A percentile compares a stretch with the other conserved stretches of the same genome.
phyloP scores from a whole-genome alignment of 2,329 filamentous ascomycete genomes.

The Aspergillus aculeatinus region DNA sequence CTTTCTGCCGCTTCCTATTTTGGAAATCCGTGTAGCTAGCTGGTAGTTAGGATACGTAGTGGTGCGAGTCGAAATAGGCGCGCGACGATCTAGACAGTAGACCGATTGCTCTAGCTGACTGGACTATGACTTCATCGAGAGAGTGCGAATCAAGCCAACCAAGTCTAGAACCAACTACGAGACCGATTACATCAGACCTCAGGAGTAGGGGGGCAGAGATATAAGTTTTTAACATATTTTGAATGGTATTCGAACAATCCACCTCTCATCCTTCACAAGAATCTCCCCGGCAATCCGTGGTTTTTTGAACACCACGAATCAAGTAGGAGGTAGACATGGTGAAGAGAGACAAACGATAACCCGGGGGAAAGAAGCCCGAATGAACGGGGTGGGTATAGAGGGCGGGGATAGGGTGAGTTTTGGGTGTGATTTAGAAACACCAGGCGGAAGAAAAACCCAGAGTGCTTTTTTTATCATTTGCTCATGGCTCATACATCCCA shows the following conservation, averaged over 20 bases:
- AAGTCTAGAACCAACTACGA: no score
- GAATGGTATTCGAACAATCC: constrained; percentile 43
- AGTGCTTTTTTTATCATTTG: constrained; percentile 37
- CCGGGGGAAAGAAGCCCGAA: constrained; percentile 16
- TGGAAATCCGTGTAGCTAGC: no score
- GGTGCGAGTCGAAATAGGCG: no score
- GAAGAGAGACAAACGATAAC: constrained; percentile 34
- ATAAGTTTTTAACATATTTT: constrained; percentile 19
- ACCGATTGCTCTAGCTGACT: no score
- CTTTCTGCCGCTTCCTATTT: no score
- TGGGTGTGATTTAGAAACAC: no score
- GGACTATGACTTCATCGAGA: no score
- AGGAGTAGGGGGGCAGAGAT: neutral
- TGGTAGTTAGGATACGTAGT: no score
- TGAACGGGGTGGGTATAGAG: neutral
- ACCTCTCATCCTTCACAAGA: constrained; percentile 35
- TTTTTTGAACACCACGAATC: constrained; percentile 22
- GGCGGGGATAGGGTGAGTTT: no score
- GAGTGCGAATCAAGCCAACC: no score
- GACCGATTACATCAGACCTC: no score
- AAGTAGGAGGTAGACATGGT: constrained; percentile 38
- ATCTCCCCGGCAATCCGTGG: constrained; percentile 28
- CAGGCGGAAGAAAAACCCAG: constrained; percentile 7
- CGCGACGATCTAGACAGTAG: no score
- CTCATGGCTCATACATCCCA: constrained; percentile 47